These are phyloP conservation scores for Nakazawaea peltata DNA, from an alignment of 805 yeast genomes.

Conservation along the genomic window DNA sequence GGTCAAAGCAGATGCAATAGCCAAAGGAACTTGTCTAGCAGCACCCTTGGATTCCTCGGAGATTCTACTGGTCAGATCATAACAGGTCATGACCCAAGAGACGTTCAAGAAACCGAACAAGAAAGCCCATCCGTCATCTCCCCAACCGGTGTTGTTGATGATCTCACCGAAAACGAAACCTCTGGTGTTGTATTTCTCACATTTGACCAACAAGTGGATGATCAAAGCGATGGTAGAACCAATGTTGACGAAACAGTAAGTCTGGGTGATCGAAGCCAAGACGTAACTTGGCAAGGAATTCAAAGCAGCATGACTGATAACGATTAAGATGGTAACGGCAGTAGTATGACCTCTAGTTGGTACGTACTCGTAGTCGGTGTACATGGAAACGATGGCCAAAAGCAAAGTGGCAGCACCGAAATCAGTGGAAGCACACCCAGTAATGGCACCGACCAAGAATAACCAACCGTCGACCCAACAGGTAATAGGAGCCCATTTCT, in stretches of 20 bases:
- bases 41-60: slow-evolving; percentile 50
- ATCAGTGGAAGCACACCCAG: slow-evolving; percentile 44
- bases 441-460: slow-evolving; percentile 38
- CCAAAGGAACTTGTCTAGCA: slow-evolving; percentile 46
- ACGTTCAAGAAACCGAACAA: slow-evolving; percentile 49
- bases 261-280: slow-evolving; percentile 41
- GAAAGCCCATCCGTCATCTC: slow-evolving; percentile 46
- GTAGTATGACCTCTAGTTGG: slow-evolving; percentile 37
- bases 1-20: slow-evolving; percentile 45
- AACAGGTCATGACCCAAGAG: slow-evolving; percentile 52
- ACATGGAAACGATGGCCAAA: slow-evolving; percentile 35
- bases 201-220: slow-evolving; percentile 45
- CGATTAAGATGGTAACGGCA: slow-evolving; percentile 43
- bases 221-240: slow-evolving; percentile 41
- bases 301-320: slow-evolving; percentile 37
- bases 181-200: slow-evolving; percentile 37
- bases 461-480: slow-evolving; percentile 51
- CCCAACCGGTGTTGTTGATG: slow-evolving; percentile 43
- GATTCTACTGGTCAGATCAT: slow-evolving; percentile 49
- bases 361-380: slow-evolving; percentile 25
- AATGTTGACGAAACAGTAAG: slow-evolving; percentile 42
- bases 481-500: slow-evolving; percentile 38
- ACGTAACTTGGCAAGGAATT: slow-evolving; percentile 45
- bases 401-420: slow-evolving; percentile 44
- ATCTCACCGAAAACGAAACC: slow-evolving; percentile 39